phyloP scores from a whole-genome alignment of 1,284 basidiomycete genomes.

The Leccinum subfulvum region DNA sequence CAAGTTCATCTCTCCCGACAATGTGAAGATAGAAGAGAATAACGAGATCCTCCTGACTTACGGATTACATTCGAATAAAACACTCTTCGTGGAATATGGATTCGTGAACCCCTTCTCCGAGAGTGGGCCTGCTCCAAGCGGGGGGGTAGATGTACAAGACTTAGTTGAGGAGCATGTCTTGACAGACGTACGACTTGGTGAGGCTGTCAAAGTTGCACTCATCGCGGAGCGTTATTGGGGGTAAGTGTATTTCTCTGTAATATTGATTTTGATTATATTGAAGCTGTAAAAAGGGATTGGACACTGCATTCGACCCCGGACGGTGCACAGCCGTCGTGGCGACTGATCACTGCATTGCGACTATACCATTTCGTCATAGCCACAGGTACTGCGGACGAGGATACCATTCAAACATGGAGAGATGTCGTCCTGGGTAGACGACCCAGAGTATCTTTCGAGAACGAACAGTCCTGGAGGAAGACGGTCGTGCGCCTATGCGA shows the following conservation, averaged over 20 bases:
- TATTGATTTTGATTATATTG: background rate
- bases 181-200: constrained; percentile 37
- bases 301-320: constrained; percentile 58
- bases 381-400: constrained; percentile 28
- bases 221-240: constrained; percentile 71
- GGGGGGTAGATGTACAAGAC: constrained; percentile 65
- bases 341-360: constrained; percentile 69
- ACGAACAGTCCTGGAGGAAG: constrained; percentile 44
- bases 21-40: constrained; percentile 41
- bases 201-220: constrained; percentile 51
- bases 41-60: constrained; percentile 76
- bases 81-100: constrained; percentile 82
- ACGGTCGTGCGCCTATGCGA: constrained; percentile 40
- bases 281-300: constrained; percentile 53
- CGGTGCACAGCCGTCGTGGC: constrained; percentile 74
- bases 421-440: constrained; percentile 50
- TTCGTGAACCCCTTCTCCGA: constrained; percentile 53
- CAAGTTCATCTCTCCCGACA: constrained; percentile 51
- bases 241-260: constrained; percentile 40
- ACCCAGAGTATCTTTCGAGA: constrained; percentile 43
- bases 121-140: constrained; percentile 32
- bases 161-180: constrained; percentile 52
- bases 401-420: constrained; percentile 49
- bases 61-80: constrained; percentile 71
- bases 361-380: constrained; percentile 48